These are phyloP conservation scores for Styphnolobium japonicum DNA, from an alignment of 306 rosid genomes.

Conservation along the genomic window DNA sequence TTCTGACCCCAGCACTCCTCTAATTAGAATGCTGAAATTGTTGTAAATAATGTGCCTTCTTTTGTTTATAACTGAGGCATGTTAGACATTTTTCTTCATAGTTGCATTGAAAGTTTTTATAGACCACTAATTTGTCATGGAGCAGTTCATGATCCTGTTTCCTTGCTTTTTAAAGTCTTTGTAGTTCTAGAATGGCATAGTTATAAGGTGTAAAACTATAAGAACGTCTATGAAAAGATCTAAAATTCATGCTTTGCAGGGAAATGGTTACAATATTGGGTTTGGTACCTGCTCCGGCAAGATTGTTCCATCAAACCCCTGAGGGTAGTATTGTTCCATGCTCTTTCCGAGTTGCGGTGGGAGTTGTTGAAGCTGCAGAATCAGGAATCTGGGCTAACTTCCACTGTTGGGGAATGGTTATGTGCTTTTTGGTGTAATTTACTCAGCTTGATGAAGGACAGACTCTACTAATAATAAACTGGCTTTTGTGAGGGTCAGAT, in stretches of 20 bases:
- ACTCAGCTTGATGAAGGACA: not conserved
- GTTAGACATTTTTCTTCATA: not conserved
- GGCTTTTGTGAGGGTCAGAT: not conserved
- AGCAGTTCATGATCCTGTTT: not conserved
- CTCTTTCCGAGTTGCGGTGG: not conserved
- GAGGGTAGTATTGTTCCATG: conserved; percentile 12
- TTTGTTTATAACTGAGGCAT: not conserved
- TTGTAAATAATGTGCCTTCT: not conserved
- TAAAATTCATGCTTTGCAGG: conserved; percentile 49
- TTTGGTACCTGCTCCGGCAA: conserved; percentile 85
- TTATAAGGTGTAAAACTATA: not conserved
- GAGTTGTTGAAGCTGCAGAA: conserved; percentile 1
- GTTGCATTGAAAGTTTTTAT: not conserved
- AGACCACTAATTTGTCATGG: not conserved
- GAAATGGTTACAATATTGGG: conserved; percentile 76
- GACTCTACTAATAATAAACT: conserved; percentile 26
- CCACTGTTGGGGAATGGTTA: not conserved
- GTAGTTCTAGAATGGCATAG: not conserved
- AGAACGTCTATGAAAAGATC: not conserved
- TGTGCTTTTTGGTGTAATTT: conserved; percentile 6
- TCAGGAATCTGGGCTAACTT: not conserved
- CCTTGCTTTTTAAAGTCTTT: not conserved
- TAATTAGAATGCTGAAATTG: not conserved
- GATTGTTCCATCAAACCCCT: conserved; percentile 59
- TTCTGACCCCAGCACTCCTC: not conserved